Base-by-base conservation (phyloP, 2,329 filamentous ascomycete genomes). In the Calonectria leucothoes region DNA sequence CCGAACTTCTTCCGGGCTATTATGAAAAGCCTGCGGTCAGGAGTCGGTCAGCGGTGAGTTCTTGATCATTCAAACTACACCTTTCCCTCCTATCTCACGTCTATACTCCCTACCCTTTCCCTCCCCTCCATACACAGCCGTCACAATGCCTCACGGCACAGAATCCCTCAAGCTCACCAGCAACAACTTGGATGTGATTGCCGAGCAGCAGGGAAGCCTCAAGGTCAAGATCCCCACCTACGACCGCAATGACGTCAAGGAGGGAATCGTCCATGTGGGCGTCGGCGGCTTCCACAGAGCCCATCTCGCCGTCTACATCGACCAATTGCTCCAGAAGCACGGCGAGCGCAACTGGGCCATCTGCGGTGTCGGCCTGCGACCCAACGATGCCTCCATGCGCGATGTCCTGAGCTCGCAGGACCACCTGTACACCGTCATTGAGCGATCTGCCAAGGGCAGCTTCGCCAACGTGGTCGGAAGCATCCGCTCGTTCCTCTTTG, bases 251-350 rank as follows among this genome's bases (percentile, higher is more conserved):
- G 83, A 81, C 48, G 83, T 89, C 75, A 89, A 88, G 83, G 87
- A 90, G 79, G 88, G 88, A 45, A 89, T 90, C 66, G 88, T 90
- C 57, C 88, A 90, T 81, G 82, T 90, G 70, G 88, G 88, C 65
- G 88, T 90, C 15, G 88, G 88, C 74, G 88, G 88, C 79, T 90
- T 90, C 83, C 88, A 90, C 84, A 83, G 88, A 76, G 87, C 88
- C 27, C 88, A 90, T 71, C 78, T 90, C 81, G 88, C 88, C 25
- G 87, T 89, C 76, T 90, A 90, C 78, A 78, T 89, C 69, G 83
- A 89, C 82, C 79, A 84, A 59, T 80, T 89, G 81, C 85, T 89
- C 78, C 82, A 86, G 80, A 83, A 88, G 71, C 85, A 88, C 70
- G 83, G 82, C 15, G 77, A 86, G 29, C 83, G 76, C 59, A 83